phyloP scores from a whole-genome alignment of 2,329 filamentous ascomycete species.

The Phyllosticta citribraziliensis region DNA sequence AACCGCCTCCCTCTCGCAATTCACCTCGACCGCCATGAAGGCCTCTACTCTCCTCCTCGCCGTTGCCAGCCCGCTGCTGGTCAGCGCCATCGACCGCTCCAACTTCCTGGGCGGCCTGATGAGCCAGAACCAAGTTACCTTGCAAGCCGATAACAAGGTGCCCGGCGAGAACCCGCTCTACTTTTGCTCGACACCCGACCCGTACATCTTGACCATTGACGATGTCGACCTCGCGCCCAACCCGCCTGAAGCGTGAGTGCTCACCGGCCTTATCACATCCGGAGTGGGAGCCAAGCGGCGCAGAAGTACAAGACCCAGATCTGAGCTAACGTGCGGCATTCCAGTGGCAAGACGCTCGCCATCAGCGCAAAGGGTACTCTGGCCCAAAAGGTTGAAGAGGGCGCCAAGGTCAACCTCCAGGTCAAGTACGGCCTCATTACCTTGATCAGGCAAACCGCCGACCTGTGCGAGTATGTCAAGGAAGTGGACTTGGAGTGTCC shows the following conservation, averaged over 20 bases:
- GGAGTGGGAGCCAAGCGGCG: background rate
- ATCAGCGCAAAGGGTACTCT: slow-evolving; percentile 76
- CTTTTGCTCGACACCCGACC: slow-evolving; percentile 61
- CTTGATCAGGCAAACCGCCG: slow-evolving; percentile 68
- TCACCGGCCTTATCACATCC: background rate
- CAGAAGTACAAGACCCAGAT: background rate
- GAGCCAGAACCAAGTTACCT: slow-evolving; percentile 2
- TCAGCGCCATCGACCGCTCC: background rate
- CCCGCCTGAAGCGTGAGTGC: slow-evolving; percentile 71
- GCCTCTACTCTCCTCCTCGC: slow-evolving; percentile 6
- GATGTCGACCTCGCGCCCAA: slow-evolving; percentile 76
- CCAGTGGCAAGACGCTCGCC: slow-evolving; percentile 64
- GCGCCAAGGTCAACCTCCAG: slow-evolving; percentile 69
- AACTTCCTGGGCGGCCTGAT: slow-evolving; percentile 6
- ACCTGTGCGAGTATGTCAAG: slow-evolving; percentile 80
- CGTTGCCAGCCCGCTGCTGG: slow-evolving; percentile 6
- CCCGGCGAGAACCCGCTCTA: slow-evolving; percentile 77
- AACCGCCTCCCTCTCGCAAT: background rate
- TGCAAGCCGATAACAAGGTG: slow-evolving; percentile 51
- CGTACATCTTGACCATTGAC: slow-evolving; percentile 66
- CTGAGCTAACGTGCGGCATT: background rate
- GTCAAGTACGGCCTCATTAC: slow-evolving; percentile 95
- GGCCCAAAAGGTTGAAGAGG: slow-evolving; percentile 59
- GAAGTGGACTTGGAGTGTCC: slow-evolving; percentile 88
- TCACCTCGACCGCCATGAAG: slow-evolving; percentile 4